Evolutionary conservation across 805 yeast species (phyloP).

Genomic region (Nakazawaea wickerhamii): DNA sequence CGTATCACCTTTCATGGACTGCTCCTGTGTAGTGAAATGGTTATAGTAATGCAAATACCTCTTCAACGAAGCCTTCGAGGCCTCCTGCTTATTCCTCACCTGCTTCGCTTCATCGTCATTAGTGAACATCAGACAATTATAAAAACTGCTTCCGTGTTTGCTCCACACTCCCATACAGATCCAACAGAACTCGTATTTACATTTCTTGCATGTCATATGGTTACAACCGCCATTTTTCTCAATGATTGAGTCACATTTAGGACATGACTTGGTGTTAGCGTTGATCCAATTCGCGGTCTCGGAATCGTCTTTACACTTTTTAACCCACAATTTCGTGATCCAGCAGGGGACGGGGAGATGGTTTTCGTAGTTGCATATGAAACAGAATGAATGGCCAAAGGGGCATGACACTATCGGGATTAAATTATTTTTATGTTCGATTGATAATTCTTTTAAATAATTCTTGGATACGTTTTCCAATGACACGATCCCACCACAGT

Average conservation of each 20-base stretch:
- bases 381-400: conserved; percentile 70
- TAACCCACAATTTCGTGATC: conserved; percentile 64
- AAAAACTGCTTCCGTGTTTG: conserved; percentile 57
- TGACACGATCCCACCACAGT: conserved; percentile 56
- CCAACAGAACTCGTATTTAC: conserved; percentile 88
- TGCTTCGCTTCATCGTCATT: conserved; percentile 37
- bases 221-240: conserved; percentile 97
- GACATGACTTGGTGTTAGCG: conserved; percentile 81
- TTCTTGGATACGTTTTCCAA: conserved; percentile 7
- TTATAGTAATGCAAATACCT: conserved; percentile 73
- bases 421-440: conserved; percentile 16
- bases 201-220: conserved; percentile 86
- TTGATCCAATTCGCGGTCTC: conserved; percentile 86
- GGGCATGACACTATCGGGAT: conserved; percentile 70
- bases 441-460: conserved; percentile 17
- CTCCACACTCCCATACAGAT: conserved; percentile 77
- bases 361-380: conserved; percentile 64
- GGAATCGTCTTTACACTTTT: conserved; percentile 78
- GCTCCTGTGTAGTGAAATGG: conserved; percentile 69
- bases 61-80: conserved; percentile 44
- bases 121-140: conserved; percentile 63
- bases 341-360: conserved; percentile 85
- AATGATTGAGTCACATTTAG: conserved; percentile 70
- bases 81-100: conserved; percentile 33
- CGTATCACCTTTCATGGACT: conserved; percentile 68